Base-by-base conservation (phyloP, 2,329 filamentous ascomycete species). In the Clarireedia sp. region DNA sequence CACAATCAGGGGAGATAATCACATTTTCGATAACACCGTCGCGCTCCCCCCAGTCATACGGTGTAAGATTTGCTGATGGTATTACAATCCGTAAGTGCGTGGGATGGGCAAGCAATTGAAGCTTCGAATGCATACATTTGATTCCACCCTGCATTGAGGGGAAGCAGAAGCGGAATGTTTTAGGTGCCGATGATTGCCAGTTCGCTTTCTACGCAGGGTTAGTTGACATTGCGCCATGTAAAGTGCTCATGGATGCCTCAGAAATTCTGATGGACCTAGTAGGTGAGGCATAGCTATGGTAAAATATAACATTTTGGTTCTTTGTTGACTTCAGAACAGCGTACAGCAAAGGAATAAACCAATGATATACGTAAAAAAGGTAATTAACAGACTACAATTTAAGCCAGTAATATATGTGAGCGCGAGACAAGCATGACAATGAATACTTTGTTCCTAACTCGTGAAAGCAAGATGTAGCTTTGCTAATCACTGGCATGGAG, bases 91-190 rank as follows among this genome's bases (percentile, higher is more conserved):
- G 82, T 16, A 96, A 71, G 68, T 90, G 84, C 1, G 73, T 72
- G 0, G 79, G 73, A 63, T 90, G 89, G 64, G 90, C 92, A n/a
- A 97, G 77, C 1, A 97, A 72, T 79, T 95, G 91, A 44, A 97
- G 75, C 68, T 99, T 97, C 49, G 90, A 95, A 70, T 97, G 94
- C 90, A 97, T 96, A 64, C 79, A 84, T 23, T 84, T 86, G 5
- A 82, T 72, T 47, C 80, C 75, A 1, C 82, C 80, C 41, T 82
- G 75, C 88, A 96, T 2, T 80, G 59, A 79, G 16, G 92, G 92
- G 66, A 97, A 96, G 67, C 89, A 90, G 54, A 85, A 85, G 19
- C 80, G 80, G 54, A 95, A 76, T 50, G 78, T 73, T n/a, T 64
- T 60, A 17, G 79, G 79, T 9, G 74, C 74, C 57, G 78, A 80